A percentile compares a stretch with the other conserved stretches of the same genome.
These are phyloP conservation scores for Cantharellus anzutake DNA, from an alignment of 768 basidiomycete genomes.

Conservation along the genomic window DNA sequence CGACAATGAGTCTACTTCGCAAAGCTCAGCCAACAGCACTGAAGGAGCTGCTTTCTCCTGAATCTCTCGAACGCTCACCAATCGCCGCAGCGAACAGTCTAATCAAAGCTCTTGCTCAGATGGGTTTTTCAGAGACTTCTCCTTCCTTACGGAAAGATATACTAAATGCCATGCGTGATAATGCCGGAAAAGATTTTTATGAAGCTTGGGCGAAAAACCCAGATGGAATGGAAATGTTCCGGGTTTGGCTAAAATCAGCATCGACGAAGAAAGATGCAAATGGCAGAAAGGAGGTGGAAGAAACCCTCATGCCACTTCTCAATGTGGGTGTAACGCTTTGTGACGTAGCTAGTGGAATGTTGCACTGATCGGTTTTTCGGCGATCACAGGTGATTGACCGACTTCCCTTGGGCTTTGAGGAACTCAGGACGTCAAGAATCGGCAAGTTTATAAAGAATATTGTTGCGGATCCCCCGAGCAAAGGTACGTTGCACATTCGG, in stretches of 20 bases:
- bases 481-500: slow-evolving; percentile 43
- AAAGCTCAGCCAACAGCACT: neutral
- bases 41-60: slow-evolving; percentile 28
- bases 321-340: slow-evolving; percentile 37
- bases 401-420: slow-evolving; percentile 51
- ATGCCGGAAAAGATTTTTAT: slow-evolving; percentile 72
- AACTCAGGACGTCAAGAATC: slow-evolving; percentile 50
- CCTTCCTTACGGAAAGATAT: slow-evolving; percentile 49
- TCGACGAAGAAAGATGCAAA: slow-evolving; percentile 21
- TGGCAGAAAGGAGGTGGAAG: slow-evolving; percentile 26
- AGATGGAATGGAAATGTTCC: slow-evolving; percentile 53
- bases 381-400: slow-evolving; percentile 56
- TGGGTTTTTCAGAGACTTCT: slow-evolving; percentile 36
- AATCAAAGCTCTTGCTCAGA: slow-evolving; percentile 27
- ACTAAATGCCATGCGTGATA: slow-evolving; percentile 61
- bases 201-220: slow-evolving; percentile 70
- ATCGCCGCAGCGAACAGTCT: slow-evolving; percentile 45
- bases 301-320: slow-evolving; percentile 72
- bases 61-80: slow-evolving; percentile 25
- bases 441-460: slow-evolving; percentile 65
- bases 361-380: neutral
- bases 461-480: slow-evolving; percentile 50
- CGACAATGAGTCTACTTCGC: neutral
- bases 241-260: slow-evolving; percentile 65
- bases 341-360: neutral